Evolutionary conservation across 2,329 filamentous ascomycete species (phyloP).

Genomic region (Diaporthe sp.): DNA sequence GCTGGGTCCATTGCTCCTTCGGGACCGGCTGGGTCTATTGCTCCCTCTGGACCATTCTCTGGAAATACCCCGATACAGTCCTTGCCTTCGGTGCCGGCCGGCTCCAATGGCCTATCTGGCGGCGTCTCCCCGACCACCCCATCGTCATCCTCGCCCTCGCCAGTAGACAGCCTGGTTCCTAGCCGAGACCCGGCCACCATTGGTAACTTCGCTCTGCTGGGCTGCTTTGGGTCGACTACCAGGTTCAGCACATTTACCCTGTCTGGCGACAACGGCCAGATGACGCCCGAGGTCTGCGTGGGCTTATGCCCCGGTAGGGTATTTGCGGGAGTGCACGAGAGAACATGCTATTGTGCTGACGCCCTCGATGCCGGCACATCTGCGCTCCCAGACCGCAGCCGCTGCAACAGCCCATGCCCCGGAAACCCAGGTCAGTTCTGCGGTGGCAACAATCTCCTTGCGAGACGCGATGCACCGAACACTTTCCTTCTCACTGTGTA

Average conservation of each 20-base stretch:
- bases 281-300: conserved; percentile 41
- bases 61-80: not conserved
- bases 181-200: conserved; percentile 34
- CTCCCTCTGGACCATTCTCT: not conserved
- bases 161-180: conserved; percentile 35
- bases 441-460: conserved; percentile 52
- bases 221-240: conserved; percentile 52
- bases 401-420: conserved; percentile 58
- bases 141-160: conserved; percentile 24
- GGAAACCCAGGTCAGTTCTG: conserved; percentile 58
- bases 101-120: not conserved
- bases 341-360: conserved; percentile 61
- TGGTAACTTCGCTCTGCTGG: conserved; percentile 41
- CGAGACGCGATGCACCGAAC: conserved; percentile 47
- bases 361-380: conserved; percentile 56
- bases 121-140: conserved; percentile 22
- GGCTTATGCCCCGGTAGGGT: conserved; percentile 20
- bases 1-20: not conserved
- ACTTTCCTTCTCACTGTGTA: conserved; percentile 60
- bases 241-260: conserved; percentile 63
- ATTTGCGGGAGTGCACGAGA: conserved; percentile 39
- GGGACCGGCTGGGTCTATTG: not conserved
- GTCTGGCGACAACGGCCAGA: conserved; percentile 15
- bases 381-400: conserved; percentile 49
- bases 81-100: not conserved